A percentile compares a stretch with the other conserved stretches of the same genome.
These are phyloP conservation scores for Solanum hybrid DNA, from an alignment of 305 asterid genomes.

Conservation along the genomic window DNA sequence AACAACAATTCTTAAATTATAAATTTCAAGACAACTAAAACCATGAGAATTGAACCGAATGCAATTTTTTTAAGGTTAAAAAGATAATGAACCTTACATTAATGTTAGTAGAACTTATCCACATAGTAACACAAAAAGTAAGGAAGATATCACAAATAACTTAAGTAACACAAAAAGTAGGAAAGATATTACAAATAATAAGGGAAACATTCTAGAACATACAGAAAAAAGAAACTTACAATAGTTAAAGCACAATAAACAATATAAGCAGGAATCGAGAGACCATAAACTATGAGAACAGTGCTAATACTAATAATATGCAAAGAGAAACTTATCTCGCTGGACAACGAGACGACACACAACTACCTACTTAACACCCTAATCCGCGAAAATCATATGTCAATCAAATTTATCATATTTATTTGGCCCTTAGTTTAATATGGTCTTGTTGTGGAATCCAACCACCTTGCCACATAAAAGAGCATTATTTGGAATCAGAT, in stretches of 20 bases:
- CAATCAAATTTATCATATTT: neutral
- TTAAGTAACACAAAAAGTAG: neutral
- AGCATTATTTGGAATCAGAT: constrained; percentile 55
- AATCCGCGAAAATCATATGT: neutral
- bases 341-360: neutral
- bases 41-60: neutral
- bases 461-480: constrained; percentile 61
- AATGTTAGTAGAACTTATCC: neutral
- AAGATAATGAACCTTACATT: neutral
- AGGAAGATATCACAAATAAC: neutral
- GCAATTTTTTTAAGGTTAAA: neutral
- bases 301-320: neutral
- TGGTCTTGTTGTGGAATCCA: constrained; percentile 45
- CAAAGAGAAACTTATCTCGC: neutral
- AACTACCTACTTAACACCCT: neutral
- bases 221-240: neutral
- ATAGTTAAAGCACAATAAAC: neutral
- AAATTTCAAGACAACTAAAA: neutral
- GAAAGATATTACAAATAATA: neutral
- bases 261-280: neutral
- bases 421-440: constrained; percentile 10
- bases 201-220: neutral
- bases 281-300: neutral
- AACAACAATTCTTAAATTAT: neutral
- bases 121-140: neutral